Conservation (phyloP, 1,284 basidiomycete species). For the Rhodotorula sp. region DNA sequence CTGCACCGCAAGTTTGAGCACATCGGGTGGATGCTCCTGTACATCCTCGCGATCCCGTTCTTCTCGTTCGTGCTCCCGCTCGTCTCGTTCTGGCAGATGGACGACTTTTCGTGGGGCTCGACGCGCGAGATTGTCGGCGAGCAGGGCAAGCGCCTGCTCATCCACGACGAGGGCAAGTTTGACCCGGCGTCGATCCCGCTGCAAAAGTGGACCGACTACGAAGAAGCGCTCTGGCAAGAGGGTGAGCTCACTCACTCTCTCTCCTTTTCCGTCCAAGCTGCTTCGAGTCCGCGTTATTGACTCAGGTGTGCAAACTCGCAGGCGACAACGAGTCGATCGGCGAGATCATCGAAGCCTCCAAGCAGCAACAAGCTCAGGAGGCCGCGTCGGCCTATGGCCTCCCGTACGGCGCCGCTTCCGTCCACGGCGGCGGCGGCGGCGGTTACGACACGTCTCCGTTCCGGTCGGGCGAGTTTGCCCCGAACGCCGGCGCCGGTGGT, state of each 20-base stretch:
- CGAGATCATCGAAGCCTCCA: conserved; percentile 36
- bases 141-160: conserved; percentile 79
- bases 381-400: conserved; percentile 69
- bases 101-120: conserved; percentile 92
- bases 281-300: no score
- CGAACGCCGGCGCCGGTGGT: not conserved
- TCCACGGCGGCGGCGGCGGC: conserved; percentile 55
- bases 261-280: not conserved
- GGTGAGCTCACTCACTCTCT: conserved; percentile 54
- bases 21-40: conserved; percentile 92
- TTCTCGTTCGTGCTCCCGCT: conserved; percentile 92
- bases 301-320: not conserved
- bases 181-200: conserved; percentile 87
- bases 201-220: conserved; percentile 96
- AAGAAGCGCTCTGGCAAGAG: conserved; percentile 94
- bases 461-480: conserved; percentile 55
- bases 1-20: conserved; percentile 98
- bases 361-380: conserved; percentile 20
- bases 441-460: conserved; percentile 5
- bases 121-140: conserved; percentile 93
- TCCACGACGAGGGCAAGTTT: conserved; percentile 97
- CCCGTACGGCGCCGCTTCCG: conserved; percentile 54
- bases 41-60: conserved; percentile 84
- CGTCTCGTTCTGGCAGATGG: conserved; percentile 99
- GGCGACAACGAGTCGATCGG: conserved; percentile 40